A percentile compares a stretch with the other conserved stretches of the same genome.
phyloP scores from a whole-genome alignment of 2,329 filamentous ascomycete genomes.

The Aureobasidium lini region DNA sequence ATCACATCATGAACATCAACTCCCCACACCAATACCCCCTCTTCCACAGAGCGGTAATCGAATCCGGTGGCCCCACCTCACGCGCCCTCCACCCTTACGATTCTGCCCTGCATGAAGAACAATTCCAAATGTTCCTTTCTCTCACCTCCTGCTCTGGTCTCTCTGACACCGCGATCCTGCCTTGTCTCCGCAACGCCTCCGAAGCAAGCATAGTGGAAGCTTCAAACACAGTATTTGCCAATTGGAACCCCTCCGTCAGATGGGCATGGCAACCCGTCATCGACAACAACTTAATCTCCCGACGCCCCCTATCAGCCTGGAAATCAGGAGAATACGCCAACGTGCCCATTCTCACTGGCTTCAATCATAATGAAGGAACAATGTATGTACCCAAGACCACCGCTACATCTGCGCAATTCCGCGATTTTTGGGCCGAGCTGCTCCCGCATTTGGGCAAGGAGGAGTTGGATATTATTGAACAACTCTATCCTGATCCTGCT shows the following conservation, averaged over 20 bases:
- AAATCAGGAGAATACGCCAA: constrained; percentile 44
- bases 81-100: constrained; percentile 38
- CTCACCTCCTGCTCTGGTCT: constrained; percentile 28
- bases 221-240: constrained; percentile 37
- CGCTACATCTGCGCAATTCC: constrained; percentile 46
- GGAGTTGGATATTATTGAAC: constrained; percentile 50
- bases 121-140: constrained; percentile 37
- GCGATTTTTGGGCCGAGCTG: constrained; percentile 53
- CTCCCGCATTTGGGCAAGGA: constrained; percentile 48
- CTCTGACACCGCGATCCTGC: constrained; percentile 29
- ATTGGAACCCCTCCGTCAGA: constrained; percentile 39
- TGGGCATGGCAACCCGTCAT: constrained; percentile 64
- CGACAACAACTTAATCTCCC: constrained; percentile 52
- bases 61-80: constrained; percentile 41
- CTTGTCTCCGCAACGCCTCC: constrained; percentile 36
- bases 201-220: constrained; percentile 31
- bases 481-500: constrained; percentile 55
- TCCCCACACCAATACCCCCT: constrained; percentile 26
- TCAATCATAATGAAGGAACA: constrained; percentile 62
- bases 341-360: constrained; percentile 61
- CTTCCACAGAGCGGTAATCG: constrained; percentile 41
- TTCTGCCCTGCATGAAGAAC: constrained; percentile 34
- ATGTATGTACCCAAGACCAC: constrained; percentile 51
- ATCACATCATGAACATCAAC: constrained; percentile 53
- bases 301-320: constrained; percentile 55